Evolutionary conservation across 2,329 filamentous ascomycete species (phyloP).

Genomic region (Cryphonectria nitschkei): DNA sequence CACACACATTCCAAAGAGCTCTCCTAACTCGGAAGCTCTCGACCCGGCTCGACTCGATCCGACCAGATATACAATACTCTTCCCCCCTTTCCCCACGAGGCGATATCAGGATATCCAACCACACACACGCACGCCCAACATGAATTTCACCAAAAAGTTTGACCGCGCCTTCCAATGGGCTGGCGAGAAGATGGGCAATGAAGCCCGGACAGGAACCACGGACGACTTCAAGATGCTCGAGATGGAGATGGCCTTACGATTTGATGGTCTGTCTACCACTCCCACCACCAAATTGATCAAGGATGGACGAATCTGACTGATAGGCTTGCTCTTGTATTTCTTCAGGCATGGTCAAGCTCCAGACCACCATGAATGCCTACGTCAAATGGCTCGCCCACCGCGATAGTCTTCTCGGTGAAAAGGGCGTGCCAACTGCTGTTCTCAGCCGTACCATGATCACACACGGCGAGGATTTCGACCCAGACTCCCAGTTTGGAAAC

Average conservation of each 20-base stretch:
- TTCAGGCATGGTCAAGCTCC: slow-evolving; percentile 85
- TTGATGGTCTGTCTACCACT: slow-evolving; percentile 70
- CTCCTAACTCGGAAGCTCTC: background rate
- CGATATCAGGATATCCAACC: slow-evolving; percentile 9
- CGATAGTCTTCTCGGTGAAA: slow-evolving; percentile 80
- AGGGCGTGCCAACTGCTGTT: slow-evolving; percentile 76
- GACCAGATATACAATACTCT: background rate
- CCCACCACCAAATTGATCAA: background rate
- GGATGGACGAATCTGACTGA: slow-evolving; percentile 10
- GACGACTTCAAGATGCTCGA: slow-evolving; percentile 93
- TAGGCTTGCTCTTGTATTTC: slow-evolving; percentile 19
- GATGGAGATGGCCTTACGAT: slow-evolving; percentile 84
- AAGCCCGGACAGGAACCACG: slow-evolving; percentile 82
- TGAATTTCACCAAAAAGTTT: slow-evolving; percentile 78
- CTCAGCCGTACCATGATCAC: slow-evolving; percentile 83
- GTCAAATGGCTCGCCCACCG: slow-evolving; percentile 86
- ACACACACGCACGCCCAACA: slow-evolving; percentile 36
- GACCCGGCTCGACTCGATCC: background rate
- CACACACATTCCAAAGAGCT: background rate
- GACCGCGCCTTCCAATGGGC: slow-evolving; percentile 98
- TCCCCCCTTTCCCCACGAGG: background rate
- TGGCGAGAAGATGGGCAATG: slow-evolving; percentile 91
- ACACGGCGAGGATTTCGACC: slow-evolving; percentile 92
- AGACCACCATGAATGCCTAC: slow-evolving; percentile 83
- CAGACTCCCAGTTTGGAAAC: slow-evolving; percentile 87